Evolutionary conservation across 768 basidiomycete species (phyloP).

Genomic region (Imleria badia): DNA sequence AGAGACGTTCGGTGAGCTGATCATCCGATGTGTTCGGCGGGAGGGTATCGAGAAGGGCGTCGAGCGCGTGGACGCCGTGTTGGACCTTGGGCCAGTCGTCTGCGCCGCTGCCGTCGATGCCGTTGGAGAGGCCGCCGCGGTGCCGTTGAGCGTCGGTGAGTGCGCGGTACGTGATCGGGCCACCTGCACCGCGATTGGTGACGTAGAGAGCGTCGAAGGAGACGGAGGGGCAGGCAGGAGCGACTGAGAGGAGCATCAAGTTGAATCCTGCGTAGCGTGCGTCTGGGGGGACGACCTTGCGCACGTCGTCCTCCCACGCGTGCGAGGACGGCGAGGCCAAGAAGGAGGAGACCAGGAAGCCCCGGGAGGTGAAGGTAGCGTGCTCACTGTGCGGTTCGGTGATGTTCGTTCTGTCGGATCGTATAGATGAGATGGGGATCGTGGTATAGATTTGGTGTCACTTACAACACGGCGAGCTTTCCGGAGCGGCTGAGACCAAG

Average conservation of each 20-base stretch:
- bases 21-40: constrained; percentile 44
- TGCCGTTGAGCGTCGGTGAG: constrained; percentile 49
- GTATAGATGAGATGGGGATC: not conserved
- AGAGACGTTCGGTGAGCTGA: constrained; percentile 56
- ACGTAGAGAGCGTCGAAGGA: constrained; percentile 55
- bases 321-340: constrained; percentile 51
- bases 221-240: constrained; percentile 30
- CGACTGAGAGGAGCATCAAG: constrained; percentile 58
- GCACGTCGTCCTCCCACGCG: constrained; percentile 50
- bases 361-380: constrained; percentile 59
- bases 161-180: constrained; percentile 50
- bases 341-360: constrained; percentile 65
- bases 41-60: constrained; percentile 39
- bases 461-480: constrained; percentile 71
- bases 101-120: constrained; percentile 61
- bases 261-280: constrained; percentile 78
- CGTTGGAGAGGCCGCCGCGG: constrained; percentile 72
- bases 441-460: not conserved
- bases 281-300: constrained; percentile 46
- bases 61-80: constrained; percentile 52
- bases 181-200: constrained; percentile 73
- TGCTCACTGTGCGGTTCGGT: constrained; percentile 72
- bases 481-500: constrained; percentile 69
- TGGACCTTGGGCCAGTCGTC: constrained; percentile 74
- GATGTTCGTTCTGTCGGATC: constrained; percentile 72